phyloP scores from a whole-genome alignment of 345 rosid genomes.

The Kernera saxatilis region DNA sequence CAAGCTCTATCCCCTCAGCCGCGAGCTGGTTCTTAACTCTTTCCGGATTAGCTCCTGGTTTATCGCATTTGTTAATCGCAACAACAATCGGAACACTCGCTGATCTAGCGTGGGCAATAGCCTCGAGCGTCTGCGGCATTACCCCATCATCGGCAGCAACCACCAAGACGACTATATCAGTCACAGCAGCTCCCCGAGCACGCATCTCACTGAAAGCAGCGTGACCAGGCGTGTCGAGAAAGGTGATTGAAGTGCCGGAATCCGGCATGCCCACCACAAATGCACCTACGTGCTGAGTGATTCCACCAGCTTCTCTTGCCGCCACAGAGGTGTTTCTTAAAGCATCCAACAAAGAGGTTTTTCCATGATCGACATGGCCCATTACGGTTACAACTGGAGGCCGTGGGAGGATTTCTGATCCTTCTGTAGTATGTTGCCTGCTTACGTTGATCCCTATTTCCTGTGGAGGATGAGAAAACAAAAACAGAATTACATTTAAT shows the following conservation, averaged over 20 bases:
- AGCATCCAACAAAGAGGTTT: constrained; percentile 90
- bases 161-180: constrained; percentile 89
- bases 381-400: constrained; percentile 87
- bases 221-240: constrained; percentile 93
- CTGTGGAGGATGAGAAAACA: constrained; percentile 35
- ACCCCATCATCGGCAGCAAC: constrained; percentile 98
- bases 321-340: constrained; percentile 82
- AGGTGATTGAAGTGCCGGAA: constrained; percentile 83
- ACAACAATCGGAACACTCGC: constrained; percentile 91
- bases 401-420: constrained; percentile 55
- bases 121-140: constrained; percentile 97
- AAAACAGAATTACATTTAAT: background rate
- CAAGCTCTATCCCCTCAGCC: constrained; percentile 72
- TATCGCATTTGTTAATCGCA: constrained; percentile 90
- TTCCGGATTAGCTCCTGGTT: constrained; percentile 75
- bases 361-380: constrained; percentile 99
- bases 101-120: constrained; percentile 78
- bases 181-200: constrained; percentile 95
- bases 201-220: constrained; percentile 97
- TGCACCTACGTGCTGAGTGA: constrained; percentile 96
- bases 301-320: constrained; percentile 93
- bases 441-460: constrained; percentile 72
- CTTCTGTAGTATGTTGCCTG: constrained; percentile 72
- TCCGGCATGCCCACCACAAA: constrained; percentile 76
- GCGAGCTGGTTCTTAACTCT: constrained; percentile 84